These are phyloP conservation scores for Blastobotrys americana DNA, from an alignment of 805 yeast species.

Conservation along the genomic window DNA sequence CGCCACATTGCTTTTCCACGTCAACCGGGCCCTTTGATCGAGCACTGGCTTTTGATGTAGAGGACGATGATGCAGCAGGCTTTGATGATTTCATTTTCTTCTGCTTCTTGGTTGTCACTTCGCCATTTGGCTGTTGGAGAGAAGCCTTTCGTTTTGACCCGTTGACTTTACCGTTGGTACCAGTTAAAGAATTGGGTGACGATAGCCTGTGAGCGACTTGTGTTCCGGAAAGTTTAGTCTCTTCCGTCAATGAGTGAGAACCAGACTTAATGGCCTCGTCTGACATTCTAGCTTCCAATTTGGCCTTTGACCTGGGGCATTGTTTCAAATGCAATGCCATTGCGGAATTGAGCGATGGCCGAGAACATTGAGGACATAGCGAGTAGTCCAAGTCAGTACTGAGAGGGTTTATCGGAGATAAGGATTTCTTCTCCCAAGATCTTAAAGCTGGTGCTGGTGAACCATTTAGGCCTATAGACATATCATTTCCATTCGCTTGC, in stretches of 20 bases:
- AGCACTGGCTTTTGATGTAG: slow-evolving; percentile 24
- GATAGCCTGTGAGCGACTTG: slow-evolving; percentile 8
- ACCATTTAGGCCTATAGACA: slow-evolving; percentile 1
- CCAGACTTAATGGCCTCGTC: neutral
- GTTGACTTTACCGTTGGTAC: slow-evolving; percentile 2
- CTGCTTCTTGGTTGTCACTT: slow-evolving; percentile 10
- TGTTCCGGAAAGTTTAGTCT: slow-evolving; percentile 8
- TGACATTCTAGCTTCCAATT: neutral
- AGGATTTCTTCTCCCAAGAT: slow-evolving; percentile 22
- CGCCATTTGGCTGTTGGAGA: slow-evolving; percentile 1
- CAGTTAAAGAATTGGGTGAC: neutral
- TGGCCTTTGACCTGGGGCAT: slow-evolving; percentile 10
- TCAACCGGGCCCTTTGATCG: slow-evolving; percentile 79
- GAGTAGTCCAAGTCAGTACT: slow-evolving; percentile 22
- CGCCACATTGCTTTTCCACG: slow-evolving; percentile 94
- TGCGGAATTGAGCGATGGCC: slow-evolving; percentile 24
- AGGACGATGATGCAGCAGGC: slow-evolving; percentile 3
- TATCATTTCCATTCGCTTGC: slow-evolving; percentile 1
- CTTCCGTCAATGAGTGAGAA: slow-evolving; percentile 3
- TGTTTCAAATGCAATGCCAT: slow-evolving; percentile 18
- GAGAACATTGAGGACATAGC: slow-evolving; percentile 26
- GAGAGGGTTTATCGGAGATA: slow-evolving; percentile 23
- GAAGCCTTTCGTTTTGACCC: slow-evolving; percentile 3
- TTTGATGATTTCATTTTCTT: neutral
- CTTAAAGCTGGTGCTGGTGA: slow-evolving; percentile 7